Conservation (phyloP, 1,284 basidiomycete genomes). For the Moniliella sp. region DNA sequence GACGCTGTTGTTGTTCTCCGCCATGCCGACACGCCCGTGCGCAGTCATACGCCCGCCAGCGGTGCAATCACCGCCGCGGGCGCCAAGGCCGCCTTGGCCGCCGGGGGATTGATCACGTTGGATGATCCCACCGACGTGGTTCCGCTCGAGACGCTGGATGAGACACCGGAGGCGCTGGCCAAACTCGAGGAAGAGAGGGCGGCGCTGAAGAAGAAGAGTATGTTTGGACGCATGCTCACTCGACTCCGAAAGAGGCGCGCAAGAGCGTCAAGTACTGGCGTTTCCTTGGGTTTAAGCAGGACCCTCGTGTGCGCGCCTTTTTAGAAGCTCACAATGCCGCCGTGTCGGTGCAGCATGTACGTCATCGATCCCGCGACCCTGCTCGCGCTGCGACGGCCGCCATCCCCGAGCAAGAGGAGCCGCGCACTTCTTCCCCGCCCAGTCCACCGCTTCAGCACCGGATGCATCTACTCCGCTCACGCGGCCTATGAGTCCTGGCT, state of each 20-base stretch:
- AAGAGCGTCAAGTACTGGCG: constrained; percentile 33
- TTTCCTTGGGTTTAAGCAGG: constrained; percentile 32
- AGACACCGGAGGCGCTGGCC: constrained; percentile 3
- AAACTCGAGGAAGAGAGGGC: constrained; percentile 1
- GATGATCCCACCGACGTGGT: constrained; percentile 31
- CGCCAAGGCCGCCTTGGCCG: too few relatives aligned
- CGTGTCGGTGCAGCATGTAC: too few relatives aligned
- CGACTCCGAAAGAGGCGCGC: constrained; percentile 19
- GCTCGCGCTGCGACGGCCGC: constrained; percentile 8
- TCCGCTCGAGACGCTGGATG: constrained; percentile 24
- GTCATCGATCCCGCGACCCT: too few relatives aligned
- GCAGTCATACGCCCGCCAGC: constrained; percentile 4
- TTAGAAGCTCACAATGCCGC: constrained; percentile 17
- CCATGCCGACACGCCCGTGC: constrained; percentile 5
- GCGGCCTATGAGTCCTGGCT: too few relatives aligned
- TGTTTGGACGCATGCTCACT: constrained; percentile 13
- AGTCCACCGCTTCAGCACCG: too few relatives aligned
- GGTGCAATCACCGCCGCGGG: too few relatives aligned
- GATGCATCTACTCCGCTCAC: too few relatives aligned
- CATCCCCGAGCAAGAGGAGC: too few relatives aligned
- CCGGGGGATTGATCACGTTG: too few relatives aligned
- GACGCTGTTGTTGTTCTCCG: constrained; percentile 33
- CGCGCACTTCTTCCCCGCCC: too few relatives aligned
- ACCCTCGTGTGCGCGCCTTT: constrained; percentile 16
- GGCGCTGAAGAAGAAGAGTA: constrained; percentile 9